A percentile compares a stretch with the other conserved stretches of the same genome.
phyloP scores from a whole-genome alignment of 169 alveolate genomes.

The Besnoitia besnoiti region DNA sequence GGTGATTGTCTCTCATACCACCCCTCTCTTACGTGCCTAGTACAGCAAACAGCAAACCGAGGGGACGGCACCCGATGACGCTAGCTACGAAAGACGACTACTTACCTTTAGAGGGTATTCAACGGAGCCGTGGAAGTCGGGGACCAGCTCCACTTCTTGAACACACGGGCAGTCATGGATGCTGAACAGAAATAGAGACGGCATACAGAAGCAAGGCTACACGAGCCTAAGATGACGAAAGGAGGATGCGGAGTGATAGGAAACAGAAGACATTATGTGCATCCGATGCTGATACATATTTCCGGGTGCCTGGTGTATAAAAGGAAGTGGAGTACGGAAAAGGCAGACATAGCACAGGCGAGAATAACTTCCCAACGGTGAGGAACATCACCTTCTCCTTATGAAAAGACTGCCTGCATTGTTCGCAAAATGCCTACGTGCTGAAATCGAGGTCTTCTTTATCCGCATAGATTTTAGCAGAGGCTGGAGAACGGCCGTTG shows the following conservation, averaged over 20 bases:
- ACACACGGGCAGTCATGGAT: conserved; percentile 73
- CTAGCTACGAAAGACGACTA: too few relatives aligned
- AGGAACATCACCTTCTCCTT: neutral
- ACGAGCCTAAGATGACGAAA: neutral
- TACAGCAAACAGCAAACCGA: too few relatives aligned
- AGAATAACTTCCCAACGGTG: too few relatives aligned
- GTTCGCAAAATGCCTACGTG: conserved; percentile 54
- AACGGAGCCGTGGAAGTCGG: conserved; percentile 81
- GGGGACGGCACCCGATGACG: too few relatives aligned
- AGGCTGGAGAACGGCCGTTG: conserved; percentile 76
- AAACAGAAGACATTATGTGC: neutral
- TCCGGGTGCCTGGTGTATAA: too few relatives aligned
- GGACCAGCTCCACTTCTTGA: conserved; percentile 77
- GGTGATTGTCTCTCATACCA: too few relatives aligned
- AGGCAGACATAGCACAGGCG: too few relatives aligned
- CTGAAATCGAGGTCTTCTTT: conserved; percentile 79
- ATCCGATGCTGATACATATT: too few relatives aligned
- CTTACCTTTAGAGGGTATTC: conserved; percentile 81
- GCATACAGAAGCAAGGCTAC: neutral
- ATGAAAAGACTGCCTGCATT: neutral
- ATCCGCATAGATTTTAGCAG: conserved; percentile 76
- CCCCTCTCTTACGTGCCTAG: too few relatives aligned
- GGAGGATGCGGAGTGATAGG: neutral
- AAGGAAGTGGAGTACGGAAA: too few relatives aligned
- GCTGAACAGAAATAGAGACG: conserved; percentile 43